phyloP scores from a whole-genome alignment of 495 filamentous ascomycete species.

The Delitschia confertaspora region DNA sequence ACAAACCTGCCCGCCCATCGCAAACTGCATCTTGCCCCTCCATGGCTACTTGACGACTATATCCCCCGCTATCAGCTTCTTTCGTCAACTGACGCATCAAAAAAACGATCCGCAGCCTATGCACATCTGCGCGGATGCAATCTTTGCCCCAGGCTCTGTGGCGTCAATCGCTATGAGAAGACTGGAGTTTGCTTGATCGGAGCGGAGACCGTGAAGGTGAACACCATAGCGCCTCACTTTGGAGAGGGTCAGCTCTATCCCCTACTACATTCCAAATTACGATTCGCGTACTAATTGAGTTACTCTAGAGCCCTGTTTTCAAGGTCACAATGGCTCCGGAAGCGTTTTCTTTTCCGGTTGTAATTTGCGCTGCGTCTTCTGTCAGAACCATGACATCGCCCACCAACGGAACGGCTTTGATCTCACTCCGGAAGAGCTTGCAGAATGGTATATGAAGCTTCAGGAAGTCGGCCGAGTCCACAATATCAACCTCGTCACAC shows the following conservation, averaged over 20 bases:
- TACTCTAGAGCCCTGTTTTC: slow-evolving; percentile 60
- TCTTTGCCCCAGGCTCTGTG: slow-evolving; percentile 63
- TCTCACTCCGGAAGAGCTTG: slow-evolving; percentile 66
- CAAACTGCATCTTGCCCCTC: slow-evolving; percentile 60
- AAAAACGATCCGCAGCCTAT: slow-evolving; percentile 58
- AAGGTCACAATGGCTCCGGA: slow-evolving; percentile 65
- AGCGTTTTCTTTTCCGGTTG: slow-evolving; percentile 69
- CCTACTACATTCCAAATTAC: slow-evolving; percentile 19
- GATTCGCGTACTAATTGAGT: slow-evolving; percentile 8
- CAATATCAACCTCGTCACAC: slow-evolving; percentile 73
- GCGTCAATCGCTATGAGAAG: slow-evolving; percentile 62
- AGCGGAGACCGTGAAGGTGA: slow-evolving; percentile 59
- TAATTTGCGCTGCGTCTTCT: slow-evolving; percentile 71
- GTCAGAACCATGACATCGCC: slow-evolving; percentile 74
- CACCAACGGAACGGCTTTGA: slow-evolving; percentile 65
- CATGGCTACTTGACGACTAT: slow-evolving; percentile 67
- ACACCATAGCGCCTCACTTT: slow-evolving; percentile 68
- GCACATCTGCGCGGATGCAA: slow-evolving; percentile 65
- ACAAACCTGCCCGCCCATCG: slow-evolving; percentile 24
- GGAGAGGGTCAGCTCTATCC: no score
- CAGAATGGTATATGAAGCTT: slow-evolving; percentile 67
- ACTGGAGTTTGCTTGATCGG: slow-evolving; percentile 69
- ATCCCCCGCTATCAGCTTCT: slow-evolving; percentile 57
- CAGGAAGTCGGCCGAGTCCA: slow-evolving; percentile 62
- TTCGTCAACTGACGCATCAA: slow-evolving; percentile 48